Evolutionary conservation across 129 eudicot genomes (phyloP).

Genomic region (Lactuca sativa): DNA sequence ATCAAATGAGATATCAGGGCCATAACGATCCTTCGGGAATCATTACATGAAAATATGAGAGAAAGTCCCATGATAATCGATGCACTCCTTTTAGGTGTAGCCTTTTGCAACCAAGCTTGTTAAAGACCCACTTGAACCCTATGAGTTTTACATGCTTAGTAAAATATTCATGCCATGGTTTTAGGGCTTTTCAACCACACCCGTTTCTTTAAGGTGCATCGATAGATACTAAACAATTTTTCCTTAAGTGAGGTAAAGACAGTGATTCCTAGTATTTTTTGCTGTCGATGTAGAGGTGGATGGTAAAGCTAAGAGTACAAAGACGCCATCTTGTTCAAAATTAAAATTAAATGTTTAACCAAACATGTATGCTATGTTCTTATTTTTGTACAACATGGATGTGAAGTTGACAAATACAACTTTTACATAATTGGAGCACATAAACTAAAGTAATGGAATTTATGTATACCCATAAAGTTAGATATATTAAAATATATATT

Average conservation of each 20-base stretch:
- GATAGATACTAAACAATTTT: background rate
- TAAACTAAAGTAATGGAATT: background rate
- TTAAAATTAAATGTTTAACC: background rate
- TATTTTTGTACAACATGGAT: background rate
- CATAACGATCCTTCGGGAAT: too few relatives aligned
- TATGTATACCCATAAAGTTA: background rate
- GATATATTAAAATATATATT: background rate
- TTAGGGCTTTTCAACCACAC: background rate
- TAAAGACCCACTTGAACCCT: too few relatives aligned
- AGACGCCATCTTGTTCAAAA: background rate
- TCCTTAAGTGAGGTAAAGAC: background rate
- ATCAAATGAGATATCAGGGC: too few relatives aligned
- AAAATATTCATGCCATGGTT: background rate
- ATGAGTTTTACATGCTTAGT: too few relatives aligned
- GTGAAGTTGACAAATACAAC: background rate
- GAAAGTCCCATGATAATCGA: too few relatives aligned
- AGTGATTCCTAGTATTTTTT: background rate
- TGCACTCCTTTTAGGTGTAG: too few relatives aligned
- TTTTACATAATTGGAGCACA: background rate
- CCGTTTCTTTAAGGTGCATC: background rate
- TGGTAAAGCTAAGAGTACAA: background rate
- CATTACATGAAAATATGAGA: too few relatives aligned
- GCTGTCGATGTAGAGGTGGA: background rate
- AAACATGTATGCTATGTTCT: background rate
- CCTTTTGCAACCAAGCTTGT: too few relatives aligned